phyloP scores from a whole-genome alignment of 345 rosid genomes.

The Salix brachista region DNA sequence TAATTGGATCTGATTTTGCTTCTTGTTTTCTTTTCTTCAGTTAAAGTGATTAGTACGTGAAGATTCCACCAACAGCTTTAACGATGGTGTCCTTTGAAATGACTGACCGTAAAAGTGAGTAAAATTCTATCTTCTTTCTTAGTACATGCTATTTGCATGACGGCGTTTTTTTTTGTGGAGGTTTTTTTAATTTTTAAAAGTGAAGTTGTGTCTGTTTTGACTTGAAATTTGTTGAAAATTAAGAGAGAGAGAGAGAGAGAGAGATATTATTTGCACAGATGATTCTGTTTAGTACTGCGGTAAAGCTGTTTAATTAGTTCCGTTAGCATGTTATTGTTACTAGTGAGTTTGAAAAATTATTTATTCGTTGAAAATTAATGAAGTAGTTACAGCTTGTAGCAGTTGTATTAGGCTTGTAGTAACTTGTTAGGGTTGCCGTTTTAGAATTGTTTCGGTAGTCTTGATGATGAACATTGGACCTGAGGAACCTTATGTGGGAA shows the following conservation, averaged over 20 bases:
- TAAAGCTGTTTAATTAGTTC: not conserved
- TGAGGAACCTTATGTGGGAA: not conserved
- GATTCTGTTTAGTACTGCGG: not conserved
- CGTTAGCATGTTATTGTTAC: not conserved
- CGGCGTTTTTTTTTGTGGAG: not conserved
- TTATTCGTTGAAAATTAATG: not conserved
- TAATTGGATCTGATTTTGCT: not conserved
- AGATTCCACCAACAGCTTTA: not conserved
- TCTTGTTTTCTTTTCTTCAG: not conserved
- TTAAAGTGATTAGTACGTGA: not conserved
- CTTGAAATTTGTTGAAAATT: not conserved
- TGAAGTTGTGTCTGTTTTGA: not conserved
- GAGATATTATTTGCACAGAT: no score
- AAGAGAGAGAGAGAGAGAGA: no score
- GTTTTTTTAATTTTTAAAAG: not conserved
- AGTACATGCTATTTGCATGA: not conserved
- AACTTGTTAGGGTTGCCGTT: not conserved
- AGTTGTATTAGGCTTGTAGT: not conserved
- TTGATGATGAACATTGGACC: not conserved
- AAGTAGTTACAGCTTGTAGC: not conserved
- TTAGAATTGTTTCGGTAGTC: not conserved
- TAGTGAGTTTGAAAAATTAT: not conserved
- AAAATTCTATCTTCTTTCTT: not conserved
- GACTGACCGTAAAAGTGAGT: conserved; percentile 60
- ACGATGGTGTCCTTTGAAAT: conserved; percentile 53